Percentiles rank a stretch among this genome's conserved stretches.
phyloP scores from a whole-genome alignment of 768 basidiomycete species.

The Termitomyces eurrhizus region DNA sequence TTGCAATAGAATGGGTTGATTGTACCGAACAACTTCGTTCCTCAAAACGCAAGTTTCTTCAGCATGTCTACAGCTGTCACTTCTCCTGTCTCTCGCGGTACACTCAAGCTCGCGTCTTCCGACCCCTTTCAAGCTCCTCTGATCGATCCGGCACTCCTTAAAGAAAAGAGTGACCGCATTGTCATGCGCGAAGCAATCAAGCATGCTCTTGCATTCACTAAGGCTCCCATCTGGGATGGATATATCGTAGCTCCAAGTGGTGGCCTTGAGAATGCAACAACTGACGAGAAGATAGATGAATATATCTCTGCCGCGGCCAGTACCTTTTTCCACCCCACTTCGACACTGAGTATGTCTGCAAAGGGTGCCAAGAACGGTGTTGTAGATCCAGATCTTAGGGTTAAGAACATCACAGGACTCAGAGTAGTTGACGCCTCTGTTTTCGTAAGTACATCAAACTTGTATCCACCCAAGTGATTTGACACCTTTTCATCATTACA shows the following conservation, averaged over 20 bases:
- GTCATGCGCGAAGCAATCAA: slow-evolving; percentile 7
- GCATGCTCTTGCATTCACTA: slow-evolving; percentile 1
- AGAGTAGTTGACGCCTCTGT: slow-evolving; percentile 32
- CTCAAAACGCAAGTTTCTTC: slow-evolving; percentile 14
- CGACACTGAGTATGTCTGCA: slow-evolving; percentile 24
- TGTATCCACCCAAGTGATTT: not conserved
- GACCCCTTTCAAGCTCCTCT: slow-evolving; percentile 11
- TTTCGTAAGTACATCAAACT: slow-evolving; percentile 6
- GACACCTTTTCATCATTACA: not conserved
- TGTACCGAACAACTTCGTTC: slow-evolving; percentile 3
- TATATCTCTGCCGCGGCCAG: slow-evolving; percentile 24
- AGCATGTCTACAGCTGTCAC: slow-evolving; percentile 20
- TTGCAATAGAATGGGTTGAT: slow-evolving; percentile 6
- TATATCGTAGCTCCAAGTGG: slow-evolving; percentile 13
- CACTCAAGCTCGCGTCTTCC: slow-evolving; percentile 4
- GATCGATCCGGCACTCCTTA: slow-evolving; percentile 8
- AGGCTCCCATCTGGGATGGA: slow-evolving; percentile 4
- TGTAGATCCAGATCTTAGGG: slow-evolving; percentile 26
- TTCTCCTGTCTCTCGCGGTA: slow-evolving; percentile 19
- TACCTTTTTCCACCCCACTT: slow-evolving; percentile 11
- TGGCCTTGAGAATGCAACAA: slow-evolving; percentile 19
- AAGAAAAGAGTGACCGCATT: slow-evolving; percentile 2
- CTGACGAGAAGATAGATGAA: slow-evolving; percentile 18
- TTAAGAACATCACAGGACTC: slow-evolving; percentile 26
- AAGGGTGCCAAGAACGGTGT: slow-evolving; percentile 23